phyloP scores from a whole-genome alignment of 768 basidiomycete genomes.

The Cystobasidium onofrii region DNA sequence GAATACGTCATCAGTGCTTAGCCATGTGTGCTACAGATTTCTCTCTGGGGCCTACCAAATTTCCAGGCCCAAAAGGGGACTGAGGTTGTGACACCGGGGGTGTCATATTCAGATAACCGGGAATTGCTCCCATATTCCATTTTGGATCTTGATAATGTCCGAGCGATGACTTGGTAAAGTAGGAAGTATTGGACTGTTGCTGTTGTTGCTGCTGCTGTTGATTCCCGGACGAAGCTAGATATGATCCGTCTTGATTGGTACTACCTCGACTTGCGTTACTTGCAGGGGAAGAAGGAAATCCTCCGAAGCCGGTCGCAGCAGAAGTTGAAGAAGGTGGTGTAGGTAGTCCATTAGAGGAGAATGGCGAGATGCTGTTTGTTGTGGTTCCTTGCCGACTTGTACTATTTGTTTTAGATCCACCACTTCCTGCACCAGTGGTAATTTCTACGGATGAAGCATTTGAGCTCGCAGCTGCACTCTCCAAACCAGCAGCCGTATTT shows the following conservation, averaged over 20 bases:
- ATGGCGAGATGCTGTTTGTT: neutral
- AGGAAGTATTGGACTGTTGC: neutral
- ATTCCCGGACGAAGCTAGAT: neutral
- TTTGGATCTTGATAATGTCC: neutral
- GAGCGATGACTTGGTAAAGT: neutral
- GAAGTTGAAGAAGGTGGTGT: neutral
- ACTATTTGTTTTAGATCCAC: neutral
- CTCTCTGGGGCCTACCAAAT: neutral
- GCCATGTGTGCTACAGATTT: no score
- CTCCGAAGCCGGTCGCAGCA: neutral
- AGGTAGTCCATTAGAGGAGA: neutral
- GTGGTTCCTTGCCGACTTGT: neutral
- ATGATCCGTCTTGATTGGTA: neutral
- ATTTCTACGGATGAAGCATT: neutral
- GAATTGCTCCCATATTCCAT: neutral
- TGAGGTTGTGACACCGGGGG: neutral
- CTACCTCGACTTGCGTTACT: conserved; percentile 1
- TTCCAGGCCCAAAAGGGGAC: neutral
- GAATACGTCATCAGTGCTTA: no score
- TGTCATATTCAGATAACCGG: neutral
- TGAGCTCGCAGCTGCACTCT: neutral
- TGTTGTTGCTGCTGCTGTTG: neutral
- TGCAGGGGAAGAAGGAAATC: neutral
- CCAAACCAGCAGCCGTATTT: neutral
- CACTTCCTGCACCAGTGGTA: neutral